Conservation (phyloP, 257 asterid genomes). For the Scutellaria minor region DNA sequence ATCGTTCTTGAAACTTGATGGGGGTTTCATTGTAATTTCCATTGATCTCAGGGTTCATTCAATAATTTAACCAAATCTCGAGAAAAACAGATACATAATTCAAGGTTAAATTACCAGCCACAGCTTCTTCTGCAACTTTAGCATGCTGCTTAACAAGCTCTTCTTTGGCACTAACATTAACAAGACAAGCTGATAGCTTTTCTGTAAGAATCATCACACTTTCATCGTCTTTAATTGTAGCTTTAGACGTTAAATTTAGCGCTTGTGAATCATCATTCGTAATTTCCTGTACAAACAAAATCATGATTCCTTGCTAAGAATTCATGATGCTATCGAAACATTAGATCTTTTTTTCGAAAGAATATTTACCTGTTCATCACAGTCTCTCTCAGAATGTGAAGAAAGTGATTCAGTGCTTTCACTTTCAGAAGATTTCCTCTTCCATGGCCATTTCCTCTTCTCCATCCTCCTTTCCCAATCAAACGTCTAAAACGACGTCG, state of each 20-base stretch:
- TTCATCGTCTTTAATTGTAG: conserved; percentile 45
- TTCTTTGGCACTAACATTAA: conserved; percentile 75
- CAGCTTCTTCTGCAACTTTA: conserved; percentile 91
- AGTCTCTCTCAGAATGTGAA: conserved; percentile 65
- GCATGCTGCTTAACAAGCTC: conserved; percentile 86
- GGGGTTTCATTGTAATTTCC: background rate
- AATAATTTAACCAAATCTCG: background rate
- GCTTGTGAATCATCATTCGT: conserved; percentile 45
- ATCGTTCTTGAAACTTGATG: background rate
- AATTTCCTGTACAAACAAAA: conserved; percentile 48
- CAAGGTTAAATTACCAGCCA: conserved; percentile 55
- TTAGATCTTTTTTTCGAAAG: too few species aligned
- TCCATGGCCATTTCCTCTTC: conserved; percentile 82
- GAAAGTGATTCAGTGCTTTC: conserved; percentile 72
- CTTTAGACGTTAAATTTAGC: conserved; percentile 56
- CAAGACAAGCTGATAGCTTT: conserved; percentile 79
- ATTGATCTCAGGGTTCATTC: background rate
- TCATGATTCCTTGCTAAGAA: background rate
- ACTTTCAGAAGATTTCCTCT: conserved; percentile 64
- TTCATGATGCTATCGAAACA: too few species aligned
- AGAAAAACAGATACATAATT: too few species aligned
- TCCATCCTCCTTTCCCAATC: conserved; percentile 49
- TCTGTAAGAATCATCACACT: conserved; percentile 54
- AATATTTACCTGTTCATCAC: conserved; percentile 65
- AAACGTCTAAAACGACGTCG: conserved; percentile 30